phyloP scores from a whole-genome alignment of 1,284 basidiomycete species.

The Cryptococcus neoformans region DNA sequence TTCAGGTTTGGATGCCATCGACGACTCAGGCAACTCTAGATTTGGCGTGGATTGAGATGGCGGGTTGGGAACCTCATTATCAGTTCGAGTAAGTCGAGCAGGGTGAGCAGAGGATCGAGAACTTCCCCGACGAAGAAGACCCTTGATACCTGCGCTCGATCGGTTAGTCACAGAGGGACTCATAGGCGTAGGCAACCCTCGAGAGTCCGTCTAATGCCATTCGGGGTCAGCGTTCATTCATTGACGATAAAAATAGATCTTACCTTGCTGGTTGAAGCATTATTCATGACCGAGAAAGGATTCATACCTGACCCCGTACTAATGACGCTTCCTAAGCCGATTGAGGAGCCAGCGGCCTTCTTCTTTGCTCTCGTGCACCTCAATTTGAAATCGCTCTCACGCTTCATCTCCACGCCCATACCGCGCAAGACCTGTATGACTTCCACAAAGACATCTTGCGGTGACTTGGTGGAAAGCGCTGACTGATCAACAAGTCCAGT shows the following conservation, averaged over 20 bases:
- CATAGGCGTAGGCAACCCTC: conserved; percentile 73
- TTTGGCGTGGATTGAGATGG: conserved; percentile 21
- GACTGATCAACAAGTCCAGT: conserved; percentile 91
- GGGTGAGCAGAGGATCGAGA: conserved; percentile 57
- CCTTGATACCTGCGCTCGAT: conserved; percentile 69
- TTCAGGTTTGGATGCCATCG: conserved; percentile 45
- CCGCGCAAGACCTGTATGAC: conserved; percentile 72
- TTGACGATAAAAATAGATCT: conserved; percentile 36
- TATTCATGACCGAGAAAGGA: conserved; percentile 71
- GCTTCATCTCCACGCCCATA: conserved; percentile 87
- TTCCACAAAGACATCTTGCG: conserved; percentile 82
- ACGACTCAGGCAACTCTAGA: conserved; percentile 8
- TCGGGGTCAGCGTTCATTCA: conserved; percentile 50
- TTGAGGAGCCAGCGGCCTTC: conserved; percentile 56
- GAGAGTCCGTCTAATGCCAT: conserved; percentile 58
- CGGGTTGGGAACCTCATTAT: conserved; percentile 37
- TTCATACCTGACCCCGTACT: conserved; percentile 57
- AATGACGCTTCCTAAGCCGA: conserved; percentile 43
- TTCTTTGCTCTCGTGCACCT: conserved; percentile 72
- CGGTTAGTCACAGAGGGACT: conserved; percentile 52
- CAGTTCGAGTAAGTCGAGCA: conserved; percentile 26
- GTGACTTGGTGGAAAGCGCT: conserved; percentile 79
- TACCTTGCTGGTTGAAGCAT: conserved; percentile 75
- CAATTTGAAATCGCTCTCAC: conserved; percentile 85
- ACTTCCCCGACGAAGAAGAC: conserved; percentile 80